Base-by-base conservation (phyloP, 2,329 filamentous ascomycete genomes). In the Nothomitra cinnamomea region DNA sequence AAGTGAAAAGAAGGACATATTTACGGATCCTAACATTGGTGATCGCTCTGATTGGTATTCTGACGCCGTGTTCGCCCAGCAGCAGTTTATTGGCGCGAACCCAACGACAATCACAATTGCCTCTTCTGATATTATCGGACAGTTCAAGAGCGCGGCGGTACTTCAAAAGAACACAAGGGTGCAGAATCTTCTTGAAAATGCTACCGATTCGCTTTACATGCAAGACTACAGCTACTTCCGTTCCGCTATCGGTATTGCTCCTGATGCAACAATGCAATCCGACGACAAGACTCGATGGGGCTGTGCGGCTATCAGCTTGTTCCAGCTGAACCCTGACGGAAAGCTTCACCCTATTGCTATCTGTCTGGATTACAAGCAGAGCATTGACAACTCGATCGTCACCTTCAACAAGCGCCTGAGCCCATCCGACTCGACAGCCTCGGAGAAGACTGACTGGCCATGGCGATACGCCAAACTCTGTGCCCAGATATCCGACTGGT, bases 381-480 rank as follows among this genome's bases (percentile, higher is more conserved):
- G 58, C 48, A 65, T 71, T 60, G 62, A 65, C 1, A 63, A 69
- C 21, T 75, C 72, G 0, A 67, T 75, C 47, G 69, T 67, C 42
- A 68, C 75, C 54, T 76, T 73, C 67, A 76, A 76, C 64, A 64
- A 66, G 53, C 63, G 70, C 2, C 58, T 67, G n/a, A 58, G 56
- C 0, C 65, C 70, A 0, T 56, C 58, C 0, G 65, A 67, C 42
- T 55, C 62, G 1, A 60, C 57, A 1, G 56, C 55, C 28, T 58
- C 61, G 19, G 67, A 74, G 56, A 66, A 65, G 51, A 59, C 61
- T 1, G 72, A 76, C 61, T 76, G 71, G 71, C 65, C 72, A 0
- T 76, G 73, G 73, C 63, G 73, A 45, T 75, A 74, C 58, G 73
- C 73, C 19, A 76, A 75, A 61, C 73, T 68, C 0, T 74, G 70